These are phyloP conservation scores for Podosphaera xanthii DNA, from an alignment of 2,329 filamentous ascomycete species.

Conservation along the genomic window DNA sequence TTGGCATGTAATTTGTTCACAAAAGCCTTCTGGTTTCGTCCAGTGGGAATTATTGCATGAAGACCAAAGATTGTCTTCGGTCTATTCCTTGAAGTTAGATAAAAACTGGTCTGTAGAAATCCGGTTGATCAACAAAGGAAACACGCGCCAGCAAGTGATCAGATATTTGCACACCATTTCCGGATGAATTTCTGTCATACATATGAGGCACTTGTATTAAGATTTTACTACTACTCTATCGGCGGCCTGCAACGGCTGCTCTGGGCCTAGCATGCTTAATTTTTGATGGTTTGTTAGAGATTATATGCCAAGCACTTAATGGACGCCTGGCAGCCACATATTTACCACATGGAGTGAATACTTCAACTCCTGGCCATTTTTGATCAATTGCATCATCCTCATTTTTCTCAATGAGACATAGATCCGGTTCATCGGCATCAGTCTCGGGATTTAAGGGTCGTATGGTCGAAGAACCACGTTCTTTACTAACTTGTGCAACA, in stretches of 20 bases:
- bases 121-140: too few relatives aligned
- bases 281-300: slow-evolving; percentile 29
- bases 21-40: too few relatives aligned
- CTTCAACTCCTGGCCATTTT: slow-evolving; percentile 50
- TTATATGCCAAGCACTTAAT: slow-evolving; percentile 45
- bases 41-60: too few relatives aligned
- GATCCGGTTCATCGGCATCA: slow-evolving; percentile 1
- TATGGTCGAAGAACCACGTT: slow-evolving; percentile 17
- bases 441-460: background rate
- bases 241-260: slow-evolving; percentile 17
- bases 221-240: too few relatives aligned
- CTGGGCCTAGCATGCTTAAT: slow-evolving; percentile 7
- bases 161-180: too few relatives aligned
- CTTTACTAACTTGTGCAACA: slow-evolving; percentile 52
- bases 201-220: too few relatives aligned
- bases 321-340: slow-evolving; percentile 45
- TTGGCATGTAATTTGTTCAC: too few relatives aligned
- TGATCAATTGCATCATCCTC: slow-evolving; percentile 11
- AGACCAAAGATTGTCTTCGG: too few relatives aligned
- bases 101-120: too few relatives aligned
- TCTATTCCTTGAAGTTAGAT: too few relatives aligned
- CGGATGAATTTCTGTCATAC: too few relatives aligned
- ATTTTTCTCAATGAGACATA: slow-evolving; percentile 5
- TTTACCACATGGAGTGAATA: slow-evolving; percentile 68
- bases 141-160: too few relatives aligned